These are phyloP conservation scores for Dissophora ornata DNA, from an alignment of 192 early-diverging fungal genomes.

Conservation along the genomic window DNA sequence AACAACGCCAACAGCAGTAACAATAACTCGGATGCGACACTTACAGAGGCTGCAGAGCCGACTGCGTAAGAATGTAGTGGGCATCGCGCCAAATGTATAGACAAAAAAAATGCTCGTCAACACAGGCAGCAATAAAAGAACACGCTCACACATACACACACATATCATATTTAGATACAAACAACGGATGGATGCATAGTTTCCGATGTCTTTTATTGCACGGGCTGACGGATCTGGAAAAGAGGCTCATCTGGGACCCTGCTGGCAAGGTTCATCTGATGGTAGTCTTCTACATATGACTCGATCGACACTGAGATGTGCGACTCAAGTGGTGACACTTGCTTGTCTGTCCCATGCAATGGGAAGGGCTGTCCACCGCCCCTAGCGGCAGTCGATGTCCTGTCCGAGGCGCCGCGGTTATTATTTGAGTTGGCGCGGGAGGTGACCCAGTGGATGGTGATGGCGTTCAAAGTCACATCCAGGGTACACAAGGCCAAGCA, in stretches of 20 bases:
- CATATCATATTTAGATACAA: too few species aligned
- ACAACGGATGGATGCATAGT: too few species aligned
- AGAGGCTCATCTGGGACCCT: too few species aligned
- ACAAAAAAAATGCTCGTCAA: neutral
- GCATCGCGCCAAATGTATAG: too few species aligned
- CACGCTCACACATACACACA: too few species aligned
- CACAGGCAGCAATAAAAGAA: too few species aligned
- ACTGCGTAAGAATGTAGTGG: too few species aligned
- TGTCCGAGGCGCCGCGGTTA: neutral
- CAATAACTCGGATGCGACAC: neutral
- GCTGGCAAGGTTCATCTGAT: slow-evolving; percentile 20
- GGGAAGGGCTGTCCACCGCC: neutral
- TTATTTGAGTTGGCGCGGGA: neutral
- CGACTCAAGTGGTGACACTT: slow-evolving; percentile 5
- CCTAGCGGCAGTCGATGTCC: neutral
- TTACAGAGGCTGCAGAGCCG: neutral
- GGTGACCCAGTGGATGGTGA: slow-evolving; percentile 62
- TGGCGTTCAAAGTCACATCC: slow-evolving; percentile 60
- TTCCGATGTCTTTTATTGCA: too few species aligned
- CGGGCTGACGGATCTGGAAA: too few species aligned
- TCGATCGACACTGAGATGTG: slow-evolving; percentile 46
- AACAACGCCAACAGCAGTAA: too few species aligned
- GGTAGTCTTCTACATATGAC: slow-evolving; percentile 45
- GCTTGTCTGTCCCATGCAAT: slow-evolving; percentile 15
- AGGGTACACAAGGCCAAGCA: slow-evolving; percentile 58